Base-by-base conservation (phyloP, 2,329 filamentous ascomycete genomes). In the Pseudovirgaria hyperparasitica region DNA sequence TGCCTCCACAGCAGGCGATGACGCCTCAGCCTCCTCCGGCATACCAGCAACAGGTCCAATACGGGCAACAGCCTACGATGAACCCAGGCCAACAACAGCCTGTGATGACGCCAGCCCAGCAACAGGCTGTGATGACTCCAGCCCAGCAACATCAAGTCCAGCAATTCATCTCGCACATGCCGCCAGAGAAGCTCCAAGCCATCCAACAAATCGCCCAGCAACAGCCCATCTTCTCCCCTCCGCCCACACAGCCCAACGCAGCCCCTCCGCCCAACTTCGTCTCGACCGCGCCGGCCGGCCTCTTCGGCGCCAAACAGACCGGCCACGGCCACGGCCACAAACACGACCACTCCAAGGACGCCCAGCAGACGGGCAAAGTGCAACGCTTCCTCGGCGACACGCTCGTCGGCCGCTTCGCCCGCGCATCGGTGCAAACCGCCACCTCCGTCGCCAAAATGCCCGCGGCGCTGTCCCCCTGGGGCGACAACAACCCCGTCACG, bases 401-500 rank as follows among this genome's bases (percentile, higher is more conserved):
- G 1, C 41, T 55, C 3, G 40, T 51, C 16, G 50, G 50, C 13
- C 46, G 50, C 9, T 40, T 54, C 20, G 50, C 45, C 6, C 44
- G 51, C 20, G 46, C 48, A 2, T 46, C 43, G 4, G 46, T 53
- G 9, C 39, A 47, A 24, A 52, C 49, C 4, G 45, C 39, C 8
- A 46, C 48, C 2, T 45, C 48, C 1, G 41, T 49, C 9, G 23
- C 50, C 20, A 52, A 51, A 23, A 48, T 53, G 41, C 45, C 48
- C 9, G 37, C 41, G 4, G 33, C 42, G 0, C 37, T 55, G 3
- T 49, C 44, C 8, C 51, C 51, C 3, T 55, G 50, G 50, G 51
- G 51, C 17, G 51, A 54, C 33, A 55, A 55, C 33, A 55, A 54
- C 28, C 49, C 51, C 3, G 50, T 55, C 11, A 54, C 50, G 1